Evolutionary conservation across 1,139 yeast species (phyloP).

Genomic region (Pneumocystis carinii): DNA sequence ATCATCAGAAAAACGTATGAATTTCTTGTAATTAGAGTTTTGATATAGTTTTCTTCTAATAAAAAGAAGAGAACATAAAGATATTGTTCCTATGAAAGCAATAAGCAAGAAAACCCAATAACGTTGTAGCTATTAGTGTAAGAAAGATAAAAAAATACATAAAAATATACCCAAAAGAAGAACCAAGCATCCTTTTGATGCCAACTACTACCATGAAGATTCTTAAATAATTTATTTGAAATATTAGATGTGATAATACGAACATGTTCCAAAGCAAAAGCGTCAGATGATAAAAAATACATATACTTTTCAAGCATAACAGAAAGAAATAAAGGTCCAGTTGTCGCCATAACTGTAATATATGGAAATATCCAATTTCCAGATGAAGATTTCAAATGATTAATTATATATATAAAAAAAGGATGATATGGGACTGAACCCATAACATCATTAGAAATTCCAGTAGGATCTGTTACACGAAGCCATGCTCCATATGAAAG

Average conservation of each 20-base stretch:
- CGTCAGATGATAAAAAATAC: not conserved
- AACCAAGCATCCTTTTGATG: not conserved
- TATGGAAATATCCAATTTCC: slow-evolving; percentile 68
- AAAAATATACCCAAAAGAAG: not conserved
- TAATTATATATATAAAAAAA: slow-evolving; percentile 57
- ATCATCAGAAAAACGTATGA: not conserved
- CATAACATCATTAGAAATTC: slow-evolving; percentile 86
- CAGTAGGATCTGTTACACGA: slow-evolving; percentile 78
- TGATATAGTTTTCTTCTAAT: not conserved
- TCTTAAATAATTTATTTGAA: not conserved
- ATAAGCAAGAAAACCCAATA: not conserved
- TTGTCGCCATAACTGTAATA: slow-evolving; percentile 80
- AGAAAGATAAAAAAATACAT: not conserved
- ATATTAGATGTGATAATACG: not conserved
- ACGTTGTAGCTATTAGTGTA: not conserved
- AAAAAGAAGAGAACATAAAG: not conserved
- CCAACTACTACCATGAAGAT: not conserved
- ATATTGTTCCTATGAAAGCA: not conserved
- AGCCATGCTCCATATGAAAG: slow-evolving; percentile 73
- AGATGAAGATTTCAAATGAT: slow-evolving; percentile 42
- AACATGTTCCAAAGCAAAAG: not conserved
- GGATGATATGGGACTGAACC: slow-evolving; percentile 81
- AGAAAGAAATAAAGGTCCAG: slow-evolving; percentile 80
- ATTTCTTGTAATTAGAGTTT: not conserved
- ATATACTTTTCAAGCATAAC: slow-evolving; percentile 72